phyloP scores from a whole-genome alignment of 1,139 yeast species.

The Schizosaccharomyces versatilis region DNA sequence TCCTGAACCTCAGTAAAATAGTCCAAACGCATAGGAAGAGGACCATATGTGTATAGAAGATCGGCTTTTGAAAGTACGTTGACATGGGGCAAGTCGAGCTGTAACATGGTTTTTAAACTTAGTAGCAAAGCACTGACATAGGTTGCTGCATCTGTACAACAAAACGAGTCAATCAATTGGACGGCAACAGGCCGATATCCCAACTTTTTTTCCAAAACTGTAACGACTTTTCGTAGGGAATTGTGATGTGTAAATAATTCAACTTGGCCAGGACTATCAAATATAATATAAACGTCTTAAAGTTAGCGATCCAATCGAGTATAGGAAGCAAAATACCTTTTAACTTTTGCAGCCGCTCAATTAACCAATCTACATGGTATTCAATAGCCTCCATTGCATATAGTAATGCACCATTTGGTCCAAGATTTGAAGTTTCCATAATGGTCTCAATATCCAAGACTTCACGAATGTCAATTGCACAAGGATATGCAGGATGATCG shows the following conservation, averaged over 20 bases:
- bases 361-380: conserved; percentile 34
- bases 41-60: conserved; percentile 44
- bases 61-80: conserved; percentile 86
- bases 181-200: conserved; percentile 58
- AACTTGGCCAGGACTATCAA: conserved; percentile 85
- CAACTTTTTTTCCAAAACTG: conserved; percentile 31
- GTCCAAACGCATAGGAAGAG: conserved; percentile 38
- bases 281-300: conserved; percentile 52
- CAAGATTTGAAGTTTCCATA: conserved; percentile 85
- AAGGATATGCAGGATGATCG: conserved; percentile 57
- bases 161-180: conserved; percentile 65
- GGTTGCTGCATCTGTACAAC: conserved; percentile 70
- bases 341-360: conserved; percentile 62
- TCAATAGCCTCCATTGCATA: conserved; percentile 53
- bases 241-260: conserved; percentile 85
- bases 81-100: conserved; percentile 78
- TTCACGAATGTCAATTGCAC: conserved; percentile 74
- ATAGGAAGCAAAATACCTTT: conserved; percentile 1
- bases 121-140: conserved; percentile 66
- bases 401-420: conserved; percentile 89
- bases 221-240: conserved; percentile 52
- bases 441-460: conserved; percentile 80
- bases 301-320: conserved; percentile 21
- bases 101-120: conserved; percentile 76
- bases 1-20: conserved; percentile 88